Conservation (phyloP, 129 eudicot species). For the Escallonia rubra region DNA sequence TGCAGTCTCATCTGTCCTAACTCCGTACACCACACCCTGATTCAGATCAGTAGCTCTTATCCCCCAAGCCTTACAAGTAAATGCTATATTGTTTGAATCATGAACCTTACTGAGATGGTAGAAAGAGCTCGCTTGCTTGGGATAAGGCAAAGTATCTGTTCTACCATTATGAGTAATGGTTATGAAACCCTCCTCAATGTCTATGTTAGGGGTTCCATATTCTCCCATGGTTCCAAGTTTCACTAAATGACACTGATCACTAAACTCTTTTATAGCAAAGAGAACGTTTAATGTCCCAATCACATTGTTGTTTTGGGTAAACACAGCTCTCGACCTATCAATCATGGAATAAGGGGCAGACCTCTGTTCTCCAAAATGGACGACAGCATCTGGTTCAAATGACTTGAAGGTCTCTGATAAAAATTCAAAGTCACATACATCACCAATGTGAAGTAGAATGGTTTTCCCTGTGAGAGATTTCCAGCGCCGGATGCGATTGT, state of each 20-base stretch:
- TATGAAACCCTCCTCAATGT: slow-evolving; percentile 91
- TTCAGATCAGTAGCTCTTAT: slow-evolving; percentile 92
- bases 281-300: slow-evolving; percentile 94
- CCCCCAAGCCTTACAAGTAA: slow-evolving; percentile 99
- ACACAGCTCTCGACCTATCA: slow-evolving; percentile 88
- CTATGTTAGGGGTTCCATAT: slow-evolving; percentile 98
- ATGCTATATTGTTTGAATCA: slow-evolving; percentile 91
- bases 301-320: slow-evolving; percentile 90
- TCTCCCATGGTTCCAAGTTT: slow-evolving; percentile 99
- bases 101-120: slow-evolving; percentile 98
- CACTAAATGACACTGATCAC: slow-evolving; percentile 93
- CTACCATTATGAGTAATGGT: slow-evolving; percentile 96
- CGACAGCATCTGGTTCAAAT: slow-evolving; percentile 87
- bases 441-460: slow-evolving; percentile 73
- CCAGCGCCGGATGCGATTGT: slow-evolving; percentile 87
- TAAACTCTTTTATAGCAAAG: slow-evolving; percentile 88
- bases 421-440: slow-evolving; percentile 93
- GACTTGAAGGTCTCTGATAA: slow-evolving; percentile 79
- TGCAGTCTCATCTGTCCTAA: slow-evolving; percentile 86
- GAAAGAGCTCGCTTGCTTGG: slow-evolving; percentile 98
- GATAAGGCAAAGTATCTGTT: slow-evolving; percentile 93
- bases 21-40: slow-evolving; percentile 99
- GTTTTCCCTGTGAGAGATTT: slow-evolving; percentile 69
- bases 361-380: slow-evolving; percentile 96
- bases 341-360: slow-evolving; percentile 99